Evolutionary conservation across 257 asterid species (phyloP).

Genomic region (Solanum phureja): DNA sequence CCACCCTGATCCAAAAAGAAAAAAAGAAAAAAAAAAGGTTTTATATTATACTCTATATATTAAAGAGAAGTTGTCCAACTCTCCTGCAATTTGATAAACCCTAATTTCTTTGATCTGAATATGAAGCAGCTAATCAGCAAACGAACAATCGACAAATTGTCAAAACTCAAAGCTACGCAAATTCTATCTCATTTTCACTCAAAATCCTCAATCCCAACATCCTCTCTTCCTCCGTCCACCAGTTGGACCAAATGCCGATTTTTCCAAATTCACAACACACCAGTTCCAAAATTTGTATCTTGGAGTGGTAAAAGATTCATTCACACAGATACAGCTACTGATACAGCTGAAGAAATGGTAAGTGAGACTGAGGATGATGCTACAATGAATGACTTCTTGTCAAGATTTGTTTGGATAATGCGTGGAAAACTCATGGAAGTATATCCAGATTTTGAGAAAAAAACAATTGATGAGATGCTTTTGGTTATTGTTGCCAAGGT

Average conservation of each 20-base stretch:
- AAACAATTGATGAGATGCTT: conserved; percentile 65
- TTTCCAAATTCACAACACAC: neutral
- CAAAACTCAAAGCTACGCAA: conserved; percentile 21
- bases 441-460: conserved; percentile 56
- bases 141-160: conserved; percentile 12
- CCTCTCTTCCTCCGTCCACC: neutral
- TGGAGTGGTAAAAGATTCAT: conserved; percentile 11
- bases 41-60: no score
- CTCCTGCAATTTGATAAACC: neutral
- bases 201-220: conserved; percentile 5
- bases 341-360: conserved; percentile 18
- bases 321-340: conserved; percentile 32
- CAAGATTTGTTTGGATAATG: conserved; percentile 86
- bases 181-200: conserved; percentile 18
- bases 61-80: neutral
- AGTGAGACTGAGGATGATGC: conserved; percentile 36
- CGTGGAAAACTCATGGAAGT: conserved; percentile 53
- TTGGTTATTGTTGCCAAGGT: conserved; percentile 58
- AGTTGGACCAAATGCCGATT: neutral
- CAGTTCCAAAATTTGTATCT: neutral
- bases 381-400: conserved; percentile 59
- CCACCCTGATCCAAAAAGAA: neutral
- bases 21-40: no score
- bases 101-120: conserved; percentile 10
- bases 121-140: conserved; percentile 34